Evolutionary conservation across 345 rosid species (phyloP).

Genomic region (Citropsis articulata): DNA sequence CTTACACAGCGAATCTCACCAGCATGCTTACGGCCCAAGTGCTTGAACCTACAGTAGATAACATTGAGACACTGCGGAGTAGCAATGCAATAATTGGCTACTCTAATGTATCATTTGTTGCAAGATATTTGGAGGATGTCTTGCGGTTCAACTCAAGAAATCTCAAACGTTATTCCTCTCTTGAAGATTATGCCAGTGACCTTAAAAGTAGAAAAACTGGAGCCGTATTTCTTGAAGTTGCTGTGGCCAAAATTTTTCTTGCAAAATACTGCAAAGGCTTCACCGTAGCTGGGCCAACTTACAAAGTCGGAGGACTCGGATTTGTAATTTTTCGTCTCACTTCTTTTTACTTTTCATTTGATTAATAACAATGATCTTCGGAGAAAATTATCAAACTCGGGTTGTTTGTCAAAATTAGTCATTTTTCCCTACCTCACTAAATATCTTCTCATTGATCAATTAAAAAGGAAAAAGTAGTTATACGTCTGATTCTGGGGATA

Average conservation of each 20-base stretch:
- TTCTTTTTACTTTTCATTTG: not conserved
- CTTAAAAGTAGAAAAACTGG: constrained; percentile 12
- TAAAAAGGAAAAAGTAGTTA: too few species aligned
- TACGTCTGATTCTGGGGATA: too few species aligned
- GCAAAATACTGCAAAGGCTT: constrained; percentile 8
- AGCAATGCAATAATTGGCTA: constrained; percentile 19
- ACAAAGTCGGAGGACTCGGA: constrained; percentile 7
- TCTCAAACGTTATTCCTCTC: not conserved
- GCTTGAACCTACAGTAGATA: not conserved
- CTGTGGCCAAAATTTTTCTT: constrained; percentile 20
- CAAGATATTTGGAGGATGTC: constrained; percentile 13
- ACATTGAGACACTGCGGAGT: constrained; percentile 12
- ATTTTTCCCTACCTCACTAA: too few species aligned
- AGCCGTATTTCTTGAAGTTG: constrained; percentile 25
- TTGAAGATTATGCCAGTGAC: constrained; percentile 4
- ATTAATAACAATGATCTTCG: not conserved
- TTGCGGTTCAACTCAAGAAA: not conserved
- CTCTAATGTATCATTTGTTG: not conserved
- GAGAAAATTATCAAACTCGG: too few species aligned
- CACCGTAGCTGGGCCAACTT: not conserved
- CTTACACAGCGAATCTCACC: constrained; percentile 26
- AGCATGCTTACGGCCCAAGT: constrained; percentile 16
- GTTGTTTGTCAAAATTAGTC: too few species aligned
- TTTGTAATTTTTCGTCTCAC: not conserved
- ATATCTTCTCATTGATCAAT: too few species aligned